phyloP scores from a whole-genome alignment of 371 early-diverging fungal genomes.

The Mortierella sp. region DNA sequence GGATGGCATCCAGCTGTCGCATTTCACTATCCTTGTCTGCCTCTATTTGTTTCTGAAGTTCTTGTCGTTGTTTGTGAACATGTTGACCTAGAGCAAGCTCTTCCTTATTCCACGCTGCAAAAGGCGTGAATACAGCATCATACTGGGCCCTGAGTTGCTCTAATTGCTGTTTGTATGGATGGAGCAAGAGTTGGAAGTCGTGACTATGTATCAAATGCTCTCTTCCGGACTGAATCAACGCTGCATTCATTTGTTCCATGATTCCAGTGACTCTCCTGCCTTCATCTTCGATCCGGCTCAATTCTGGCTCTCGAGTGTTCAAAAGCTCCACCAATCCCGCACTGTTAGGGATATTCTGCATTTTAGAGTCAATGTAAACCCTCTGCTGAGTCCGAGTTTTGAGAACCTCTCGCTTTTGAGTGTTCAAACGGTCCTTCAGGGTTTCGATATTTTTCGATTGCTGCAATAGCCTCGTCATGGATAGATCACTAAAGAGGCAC shows the following conservation, averaged over 20 bases:
- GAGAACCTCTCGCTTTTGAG: not conserved
- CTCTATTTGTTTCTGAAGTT: not conserved
- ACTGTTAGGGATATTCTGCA: conserved; percentile 10
- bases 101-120: conserved; percentile 13
- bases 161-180: conserved; percentile 4
- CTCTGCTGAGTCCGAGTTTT: not conserved
- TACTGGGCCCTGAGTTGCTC: conserved; percentile 12
- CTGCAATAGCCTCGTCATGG: not conserved
- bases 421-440: conserved; percentile 12
- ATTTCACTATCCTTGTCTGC: conserved; percentile 3
- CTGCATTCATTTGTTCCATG: not conserved
- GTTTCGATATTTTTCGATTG: conserved; percentile 26
- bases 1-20: conserved; percentile 12
- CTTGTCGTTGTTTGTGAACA: not conserved
- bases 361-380: not conserved
- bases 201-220: conserved; percentile 6
- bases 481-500: not conserved
- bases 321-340: conserved; percentile 2
- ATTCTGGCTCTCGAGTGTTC: conserved; percentile 4
- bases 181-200: conserved; percentile 12
- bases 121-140: not conserved
- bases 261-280: not conserved
- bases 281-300: not conserved
- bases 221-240: not conserved
- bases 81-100: conserved; percentile 1